These are phyloP conservation scores for Jamesozyma lodderae DNA, from an alignment of 805 yeast species.

Conservation along the genomic window DNA sequence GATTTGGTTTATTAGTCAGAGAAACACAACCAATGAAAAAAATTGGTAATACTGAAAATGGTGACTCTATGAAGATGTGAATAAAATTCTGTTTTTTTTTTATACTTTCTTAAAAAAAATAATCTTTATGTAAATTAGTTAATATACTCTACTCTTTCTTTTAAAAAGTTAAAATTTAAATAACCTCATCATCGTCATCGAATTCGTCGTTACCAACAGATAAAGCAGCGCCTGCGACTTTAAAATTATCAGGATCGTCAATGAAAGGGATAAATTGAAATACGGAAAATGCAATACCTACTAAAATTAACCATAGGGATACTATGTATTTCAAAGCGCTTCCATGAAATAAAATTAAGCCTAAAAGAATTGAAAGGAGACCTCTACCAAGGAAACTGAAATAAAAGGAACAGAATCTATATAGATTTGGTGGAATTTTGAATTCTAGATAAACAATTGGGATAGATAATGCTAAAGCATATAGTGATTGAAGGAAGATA, in stretches of 20 bases:
- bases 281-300: slow-evolving; percentile 51
- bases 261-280: slow-evolving; percentile 68
- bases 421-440: slow-evolving; percentile 47
- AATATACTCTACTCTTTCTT: too few relatives aligned
- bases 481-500: slow-evolving; percentile 50
- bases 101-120: not conserved
- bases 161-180: too few relatives aligned
- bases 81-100: not conserved
- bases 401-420: slow-evolving; percentile 56
- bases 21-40: slow-evolving; percentile 52
- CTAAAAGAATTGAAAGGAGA: slow-evolving; percentile 25
- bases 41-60: slow-evolving; percentile 1
- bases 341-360: slow-evolving; percentile 50
- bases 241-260: slow-evolving; percentile 79
- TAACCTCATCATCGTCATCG: slow-evolving; percentile 12
- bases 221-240: slow-evolving; percentile 37
- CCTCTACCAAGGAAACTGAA: slow-evolving; percentile 57
- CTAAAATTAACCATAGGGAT: slow-evolving; percentile 47
- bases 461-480: slow-evolving; percentile 45
- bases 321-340: slow-evolving; percentile 47
- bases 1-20: slow-evolving; percentile 59
- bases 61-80: slow-evolving; percentile 13
- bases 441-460: slow-evolving; percentile 39
- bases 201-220: slow-evolving; percentile 32
- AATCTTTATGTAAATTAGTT: slow-evolving; percentile 3